Percentiles rank a stretch among this genome's conserved stretches.
Conservation (phyloP, 371 early-diverging fungal genomes). For the Actinomucor elegans region DNA sequence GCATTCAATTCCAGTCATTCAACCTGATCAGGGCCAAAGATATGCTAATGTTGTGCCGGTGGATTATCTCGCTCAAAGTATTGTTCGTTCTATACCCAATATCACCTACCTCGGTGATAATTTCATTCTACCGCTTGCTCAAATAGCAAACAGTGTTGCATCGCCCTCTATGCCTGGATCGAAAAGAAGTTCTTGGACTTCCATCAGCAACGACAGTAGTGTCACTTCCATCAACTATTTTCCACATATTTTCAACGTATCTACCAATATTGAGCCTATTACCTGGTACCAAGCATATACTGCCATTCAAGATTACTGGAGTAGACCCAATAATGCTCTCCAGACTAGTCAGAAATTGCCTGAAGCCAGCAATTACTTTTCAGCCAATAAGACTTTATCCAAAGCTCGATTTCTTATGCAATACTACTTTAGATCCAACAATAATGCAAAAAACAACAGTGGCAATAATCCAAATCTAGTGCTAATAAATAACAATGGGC, state of each 20-base stretch:
- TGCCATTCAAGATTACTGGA: slow-evolving; percentile 31
- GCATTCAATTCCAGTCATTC: slow-evolving; percentile 20
- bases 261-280: slow-evolving; percentile 3
- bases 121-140: slow-evolving; percentile 20
- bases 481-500: neutral
- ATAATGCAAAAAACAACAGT: neutral
- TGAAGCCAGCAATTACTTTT: slow-evolving; percentile 18
- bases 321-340: slow-evolving; percentile 13
- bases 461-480: neutral
- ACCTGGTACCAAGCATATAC: slow-evolving; percentile 27
- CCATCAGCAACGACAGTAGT: neutral
- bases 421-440: slow-evolving; percentile 24
- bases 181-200: neutral
- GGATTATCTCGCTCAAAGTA: slow-evolving; percentile 27
- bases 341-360: slow-evolving; percentile 13
- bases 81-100: slow-evolving; percentile 19
- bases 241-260: slow-evolving; percentile 24
- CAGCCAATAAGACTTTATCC: slow-evolving; percentile 18
- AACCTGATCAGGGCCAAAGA: slow-evolving; percentile 24
- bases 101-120: slow-evolving; percentile 15
- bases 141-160: neutral
- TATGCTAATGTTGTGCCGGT: slow-evolving; percentile 40
- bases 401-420: slow-evolving; percentile 28
- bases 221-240: neutral
- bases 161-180: slow-evolving; percentile 2